phyloP scores from a whole-genome alignment of 2,329 filamentous ascomycete species.

The Diaporthe amygdali region DNA sequence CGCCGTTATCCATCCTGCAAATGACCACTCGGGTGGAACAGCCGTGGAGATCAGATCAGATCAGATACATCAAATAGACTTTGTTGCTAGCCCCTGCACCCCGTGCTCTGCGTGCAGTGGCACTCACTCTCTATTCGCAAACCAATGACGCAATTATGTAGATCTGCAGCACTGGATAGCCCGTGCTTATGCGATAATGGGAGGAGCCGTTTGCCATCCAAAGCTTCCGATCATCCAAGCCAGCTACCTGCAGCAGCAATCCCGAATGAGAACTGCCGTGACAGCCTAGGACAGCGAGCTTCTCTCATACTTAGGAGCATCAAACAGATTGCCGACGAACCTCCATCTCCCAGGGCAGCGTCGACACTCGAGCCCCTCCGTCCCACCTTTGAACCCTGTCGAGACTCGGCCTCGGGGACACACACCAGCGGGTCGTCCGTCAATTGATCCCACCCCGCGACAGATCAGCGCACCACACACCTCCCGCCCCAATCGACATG shows the following conservation, averaged over 20 bases:
- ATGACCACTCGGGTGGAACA: background rate
- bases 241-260: background rate
- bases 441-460: background rate
- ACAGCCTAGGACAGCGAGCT: background rate
- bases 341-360: background rate
- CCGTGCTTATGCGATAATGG: slow-evolving; percentile 1
- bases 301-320: background rate
- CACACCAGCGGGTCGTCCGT: too few species aligned
- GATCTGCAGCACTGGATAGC: background rate
- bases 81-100: background rate
- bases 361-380: background rate
- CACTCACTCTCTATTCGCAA: background rate
- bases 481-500: background rate
- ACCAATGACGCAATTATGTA: slow-evolving; percentile 11
- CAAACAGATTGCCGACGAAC: background rate
- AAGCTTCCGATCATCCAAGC: background rate
- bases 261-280: background rate
- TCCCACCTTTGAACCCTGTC: background rate
- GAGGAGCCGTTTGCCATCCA: background rate
- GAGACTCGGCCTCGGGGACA: background rate
- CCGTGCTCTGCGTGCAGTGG: background rate
- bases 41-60: background rate
- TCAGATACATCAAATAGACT: slow-evolving; percentile 7
- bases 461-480: background rate
- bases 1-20: background rate